Percentiles rank a stretch among this genome's conserved stretches.
Evolutionary conservation across 2,329 filamentous ascomycete genomes (phyloP).

Genomic region (Leptographium radiaticola): DNA sequence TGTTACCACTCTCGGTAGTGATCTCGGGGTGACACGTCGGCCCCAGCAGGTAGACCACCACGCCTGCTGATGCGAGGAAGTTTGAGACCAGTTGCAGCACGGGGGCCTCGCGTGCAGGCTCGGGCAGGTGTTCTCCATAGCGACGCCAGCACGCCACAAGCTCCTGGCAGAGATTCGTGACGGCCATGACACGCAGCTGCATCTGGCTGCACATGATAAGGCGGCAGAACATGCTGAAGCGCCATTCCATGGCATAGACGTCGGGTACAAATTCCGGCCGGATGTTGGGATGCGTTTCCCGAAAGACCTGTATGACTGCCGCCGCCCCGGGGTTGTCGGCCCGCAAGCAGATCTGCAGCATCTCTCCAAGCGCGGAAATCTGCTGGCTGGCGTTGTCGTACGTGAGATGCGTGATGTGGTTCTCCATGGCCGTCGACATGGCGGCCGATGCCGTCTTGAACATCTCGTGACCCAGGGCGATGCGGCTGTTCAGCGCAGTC

Average conservation of each 20-base stretch:
- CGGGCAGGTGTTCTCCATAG: conserved; percentile 32
- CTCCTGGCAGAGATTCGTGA: conserved; percentile 58
- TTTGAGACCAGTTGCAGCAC: conserved; percentile 56
- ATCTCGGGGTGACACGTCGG: conserved; percentile 87
- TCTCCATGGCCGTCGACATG: conserved; percentile 37
- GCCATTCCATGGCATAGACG: conserved; percentile 51
- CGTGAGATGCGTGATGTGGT: conserved; percentile 37
- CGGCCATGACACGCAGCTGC: conserved; percentile 73
- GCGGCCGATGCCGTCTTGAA: conserved; percentile 29
- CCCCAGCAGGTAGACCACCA: conserved; percentile 80
- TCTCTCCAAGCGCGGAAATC: conserved; percentile 28
- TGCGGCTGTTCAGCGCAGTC: conserved; percentile 6
- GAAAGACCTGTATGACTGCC: conserved; percentile 20
- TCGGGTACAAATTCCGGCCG: conserved; percentile 27
- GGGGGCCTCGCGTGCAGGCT: conserved; percentile 20
- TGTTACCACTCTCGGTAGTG: conserved; percentile 66
- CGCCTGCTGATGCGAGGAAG: conserved; percentile 53
- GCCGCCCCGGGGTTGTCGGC: conserved; percentile 23
- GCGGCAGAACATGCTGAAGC: conserved; percentile 53
- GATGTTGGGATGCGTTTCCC: conserved; percentile 23
- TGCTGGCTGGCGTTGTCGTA: conserved; percentile 28
- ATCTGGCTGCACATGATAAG: conserved; percentile 77
- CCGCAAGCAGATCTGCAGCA: conserved; percentile 28
- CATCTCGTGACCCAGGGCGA: conserved; percentile 20
- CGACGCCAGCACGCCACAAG: conserved; percentile 55